Evolutionary conservation across 2,329 filamentous ascomycete species (phyloP).

Genomic region (Trichoderma harzianum): DNA sequence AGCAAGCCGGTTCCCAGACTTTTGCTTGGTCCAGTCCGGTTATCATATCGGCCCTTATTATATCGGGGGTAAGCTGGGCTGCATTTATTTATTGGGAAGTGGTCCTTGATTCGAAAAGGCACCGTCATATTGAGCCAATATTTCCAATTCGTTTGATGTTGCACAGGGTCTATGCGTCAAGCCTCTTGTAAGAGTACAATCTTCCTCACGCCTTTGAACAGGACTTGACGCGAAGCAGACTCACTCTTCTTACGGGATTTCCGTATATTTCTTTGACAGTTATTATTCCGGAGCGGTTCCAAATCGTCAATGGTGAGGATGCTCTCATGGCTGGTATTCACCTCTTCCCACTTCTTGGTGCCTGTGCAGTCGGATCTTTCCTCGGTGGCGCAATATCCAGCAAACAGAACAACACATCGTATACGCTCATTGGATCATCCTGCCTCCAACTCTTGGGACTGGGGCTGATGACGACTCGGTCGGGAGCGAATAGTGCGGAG

Average conservation of each 20-base stretch:
- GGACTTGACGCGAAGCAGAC: conserved; percentile 35
- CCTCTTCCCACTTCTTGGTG: conserved; percentile 55
- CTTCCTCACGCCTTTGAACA: not conserved
- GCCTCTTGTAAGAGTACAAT: conserved; percentile 43
- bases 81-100: conserved; percentile 52
- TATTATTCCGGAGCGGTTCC: conserved; percentile 57
- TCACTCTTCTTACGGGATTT: conserved; percentile 56
- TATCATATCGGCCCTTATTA: conserved; percentile 47
- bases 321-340: conserved; percentile 55
- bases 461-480: conserved; percentile 47
- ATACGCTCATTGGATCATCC: conserved; percentile 48
- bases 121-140: conserved; percentile 49
- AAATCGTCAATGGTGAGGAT: conserved; percentile 54
- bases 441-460: conserved; percentile 52
- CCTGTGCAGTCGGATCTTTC: conserved; percentile 56
- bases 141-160: conserved; percentile 49
- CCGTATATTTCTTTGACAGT: conserved; percentile 57
- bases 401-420: conserved; percentile 51
- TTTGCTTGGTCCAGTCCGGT: conserved; percentile 50
- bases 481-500: conserved; percentile 30
- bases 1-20: conserved; percentile 53
- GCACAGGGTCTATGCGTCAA: conserved; percentile 49
- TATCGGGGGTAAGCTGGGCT: conserved; percentile 47
- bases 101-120: conserved; percentile 37
- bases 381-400: conserved; percentile 52